phyloP scores from a whole-genome alignment of 345 rosid species.

The Salix purpurea region DNA sequence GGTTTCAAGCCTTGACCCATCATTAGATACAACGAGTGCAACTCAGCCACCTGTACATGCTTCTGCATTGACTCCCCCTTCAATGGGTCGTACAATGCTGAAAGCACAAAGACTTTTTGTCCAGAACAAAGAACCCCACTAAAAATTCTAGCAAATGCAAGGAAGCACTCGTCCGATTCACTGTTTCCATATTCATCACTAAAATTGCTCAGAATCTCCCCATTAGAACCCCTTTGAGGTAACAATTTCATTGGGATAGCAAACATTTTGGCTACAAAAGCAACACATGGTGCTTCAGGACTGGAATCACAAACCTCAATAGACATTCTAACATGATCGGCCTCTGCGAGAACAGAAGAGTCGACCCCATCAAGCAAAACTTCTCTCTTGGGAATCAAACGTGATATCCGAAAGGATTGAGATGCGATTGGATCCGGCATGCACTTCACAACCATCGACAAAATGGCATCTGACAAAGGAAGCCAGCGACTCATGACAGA shows the following conservation, averaged over 20 bases:
- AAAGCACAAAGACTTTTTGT: slow-evolving; percentile 68
- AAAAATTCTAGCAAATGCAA: slow-evolving; percentile 93
- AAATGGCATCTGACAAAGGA: slow-evolving; percentile 76
- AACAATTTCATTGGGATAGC: slow-evolving; percentile 75
- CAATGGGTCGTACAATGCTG: slow-evolving; percentile 78
- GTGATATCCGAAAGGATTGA: slow-evolving; percentile 59
- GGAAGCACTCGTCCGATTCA: slow-evolving; percentile 87
- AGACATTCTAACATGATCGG: slow-evolving; percentile 64
- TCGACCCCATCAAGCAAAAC: slow-evolving; percentile 36
- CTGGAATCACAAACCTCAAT: slow-evolving; percentile 71
- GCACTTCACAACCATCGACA: slow-evolving; percentile 84
- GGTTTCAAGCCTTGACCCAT: slow-evolving; percentile 93
- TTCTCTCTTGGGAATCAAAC: slow-evolving; percentile 74
- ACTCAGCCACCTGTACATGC: slow-evolving; percentile 78
- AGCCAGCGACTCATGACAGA: slow-evolving; percentile 91
- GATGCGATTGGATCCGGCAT: slow-evolving; percentile 80
- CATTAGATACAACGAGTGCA: slow-evolving; percentile 86
- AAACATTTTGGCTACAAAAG: slow-evolving; percentile 94
- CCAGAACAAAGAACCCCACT: slow-evolving; percentile 70
- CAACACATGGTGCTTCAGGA: slow-evolving; percentile 62
- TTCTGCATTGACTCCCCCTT: slow-evolving; percentile 65
- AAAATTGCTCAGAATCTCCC: slow-evolving; percentile 53
- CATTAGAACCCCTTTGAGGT: slow-evolving; percentile 63
- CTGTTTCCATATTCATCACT: slow-evolving; percentile 44
- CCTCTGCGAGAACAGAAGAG: slow-evolving; percentile 53